A percentile compares a stretch with the other conserved stretches of the same genome.
phyloP scores from a whole-genome alignment of 108 stramenopile genomes.

The Cyclotella atomus region DNA sequence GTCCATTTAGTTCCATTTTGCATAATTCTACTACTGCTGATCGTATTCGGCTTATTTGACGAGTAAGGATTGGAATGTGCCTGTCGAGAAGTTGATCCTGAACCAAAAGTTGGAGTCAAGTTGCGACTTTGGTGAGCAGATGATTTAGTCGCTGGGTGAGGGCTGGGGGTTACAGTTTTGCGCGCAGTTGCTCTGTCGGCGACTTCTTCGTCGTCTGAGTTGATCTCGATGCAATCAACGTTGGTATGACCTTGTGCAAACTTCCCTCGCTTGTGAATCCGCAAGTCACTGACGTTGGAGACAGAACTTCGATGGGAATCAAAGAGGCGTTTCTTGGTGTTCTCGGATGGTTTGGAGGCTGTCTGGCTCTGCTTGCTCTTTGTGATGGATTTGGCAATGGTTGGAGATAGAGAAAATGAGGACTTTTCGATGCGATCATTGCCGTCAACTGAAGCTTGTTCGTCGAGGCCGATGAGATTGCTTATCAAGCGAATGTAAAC shows the following conservation, averaged over 20 bases:
- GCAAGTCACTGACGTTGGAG: conserved; percentile 36
- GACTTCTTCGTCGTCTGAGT: conserved; percentile 9
- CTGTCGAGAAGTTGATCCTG: not conserved
- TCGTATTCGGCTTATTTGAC: conserved; percentile 3
- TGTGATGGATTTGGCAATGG: conserved; percentile 18
- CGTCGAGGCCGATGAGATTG: conserved; percentile 75
- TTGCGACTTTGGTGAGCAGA: not conserved
- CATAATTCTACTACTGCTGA: conserved; percentile 5
- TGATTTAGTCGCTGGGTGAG: conserved; percentile 27
- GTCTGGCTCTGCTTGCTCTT: conserved; percentile 22
- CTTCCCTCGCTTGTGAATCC: conserved; percentile 42
- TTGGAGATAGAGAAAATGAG: conserved; percentile 44
- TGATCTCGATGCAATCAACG: conserved; percentile 28
- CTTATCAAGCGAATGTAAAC: conserved; percentile 63
- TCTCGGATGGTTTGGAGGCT: conserved; percentile 10
- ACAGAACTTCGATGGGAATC: conserved; percentile 31
- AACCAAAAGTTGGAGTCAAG: conserved; percentile 15
- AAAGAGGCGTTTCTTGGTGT: conserved; percentile 22
- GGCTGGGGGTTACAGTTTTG: conserved; percentile 45
- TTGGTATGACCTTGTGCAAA: not conserved
- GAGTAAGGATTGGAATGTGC: not conserved
- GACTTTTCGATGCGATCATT: conserved; percentile 41
- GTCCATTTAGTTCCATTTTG: conserved; percentile 31
- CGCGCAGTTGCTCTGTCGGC: not conserved
- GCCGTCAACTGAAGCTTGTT: conserved; percentile 41